Percentiles rank a stretch among this genome's conserved stretches.
These are phyloP conservation scores for Phaffomyces antillensis DNA, from an alignment of 805 yeast genomes.

Conservation along the genomic window DNA sequence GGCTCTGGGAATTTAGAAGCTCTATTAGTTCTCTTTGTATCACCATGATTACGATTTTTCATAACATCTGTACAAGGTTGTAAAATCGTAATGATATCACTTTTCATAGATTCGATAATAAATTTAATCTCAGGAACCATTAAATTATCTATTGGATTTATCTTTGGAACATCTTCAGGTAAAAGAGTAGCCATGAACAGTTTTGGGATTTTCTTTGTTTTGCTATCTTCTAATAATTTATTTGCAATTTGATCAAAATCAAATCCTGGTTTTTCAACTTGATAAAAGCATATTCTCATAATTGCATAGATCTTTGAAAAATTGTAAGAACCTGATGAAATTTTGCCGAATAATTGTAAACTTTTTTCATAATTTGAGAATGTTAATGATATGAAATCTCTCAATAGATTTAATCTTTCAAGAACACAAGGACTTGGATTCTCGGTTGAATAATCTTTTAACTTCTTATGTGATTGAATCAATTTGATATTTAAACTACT, in stretches of 20 bases:
- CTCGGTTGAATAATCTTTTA: background rate
- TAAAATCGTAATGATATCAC: constrained; percentile 11
- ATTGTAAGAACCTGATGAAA: constrained; percentile 12
- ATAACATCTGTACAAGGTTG: constrained; percentile 9
- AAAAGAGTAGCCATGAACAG: constrained; percentile 8
- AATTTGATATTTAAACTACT: constrained; percentile 9
- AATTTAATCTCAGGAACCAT: constrained; percentile 12
- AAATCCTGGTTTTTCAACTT: constrained; percentile 14
- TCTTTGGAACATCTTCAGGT: constrained; percentile 15
- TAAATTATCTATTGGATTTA: constrained; percentile 10
- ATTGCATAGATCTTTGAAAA: constrained; percentile 15
- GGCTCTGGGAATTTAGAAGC: background rate
- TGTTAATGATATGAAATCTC: constrained; percentile 8
- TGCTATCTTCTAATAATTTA: constrained; percentile 1
- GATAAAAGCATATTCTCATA: constrained; percentile 8
- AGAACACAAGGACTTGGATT: constrained; percentile 2
- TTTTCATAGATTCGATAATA: constrained; percentile 8
- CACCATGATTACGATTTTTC: background rate
- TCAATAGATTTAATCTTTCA: constrained; percentile 6
- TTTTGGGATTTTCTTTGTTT: background rate
- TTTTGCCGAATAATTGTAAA: constrained; percentile 12
- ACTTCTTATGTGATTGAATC: constrained; percentile 13
- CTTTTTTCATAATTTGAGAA: constrained; percentile 6
- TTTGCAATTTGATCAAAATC: constrained; percentile 12
- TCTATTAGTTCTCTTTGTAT: background rate